Conservation (phyloP, 148 eudicot genomes). For the Pouteria glomerata region DNA sequence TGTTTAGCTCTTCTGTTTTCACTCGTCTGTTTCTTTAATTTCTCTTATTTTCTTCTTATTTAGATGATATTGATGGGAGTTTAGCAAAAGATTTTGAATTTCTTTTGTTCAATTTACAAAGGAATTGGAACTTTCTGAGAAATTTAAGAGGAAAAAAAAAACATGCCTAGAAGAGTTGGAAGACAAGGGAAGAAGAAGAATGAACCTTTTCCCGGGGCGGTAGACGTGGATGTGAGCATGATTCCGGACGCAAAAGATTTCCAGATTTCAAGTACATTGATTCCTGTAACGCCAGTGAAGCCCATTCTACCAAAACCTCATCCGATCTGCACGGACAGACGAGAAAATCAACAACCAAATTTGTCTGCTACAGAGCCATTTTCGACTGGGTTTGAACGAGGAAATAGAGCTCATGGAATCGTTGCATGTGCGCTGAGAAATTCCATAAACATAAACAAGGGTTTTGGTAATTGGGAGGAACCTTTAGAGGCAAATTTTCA, state of each 20-base stretch:
- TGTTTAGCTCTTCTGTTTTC: background rate
- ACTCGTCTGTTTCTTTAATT: background rate
- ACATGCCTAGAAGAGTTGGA: background rate
- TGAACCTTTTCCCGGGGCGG: background rate
- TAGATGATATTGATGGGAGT: too few species aligned
- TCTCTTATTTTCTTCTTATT: too few species aligned
- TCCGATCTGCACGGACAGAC: constrained; percentile 36
- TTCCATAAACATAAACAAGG: background rate
- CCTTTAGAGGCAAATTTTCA: background rate
- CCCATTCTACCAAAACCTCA: constrained; percentile 14
- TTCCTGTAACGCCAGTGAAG: constrained; percentile 49
- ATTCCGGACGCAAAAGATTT: constrained; percentile 20
- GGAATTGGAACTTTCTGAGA: background rate
- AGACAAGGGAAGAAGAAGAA: background rate
- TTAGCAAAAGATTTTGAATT: too few species aligned
- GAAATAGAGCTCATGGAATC: constrained; percentile 5
- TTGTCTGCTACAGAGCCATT: constrained; percentile 14
- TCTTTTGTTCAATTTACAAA: background rate
- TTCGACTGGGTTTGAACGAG: constrained; percentile 13
- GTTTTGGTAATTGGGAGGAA: constrained; percentile 13
- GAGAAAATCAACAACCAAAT: constrained; percentile 17
- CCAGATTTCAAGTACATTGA: constrained; percentile 34
- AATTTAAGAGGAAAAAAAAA: background rate
- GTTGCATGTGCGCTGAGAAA: constrained; percentile 11
- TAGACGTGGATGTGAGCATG: constrained; percentile 29